These are phyloP conservation scores for Triticum dicoccoides DNA, from an alignment of 176 grass and related monocot species.

Conservation along the genomic window DNA sequence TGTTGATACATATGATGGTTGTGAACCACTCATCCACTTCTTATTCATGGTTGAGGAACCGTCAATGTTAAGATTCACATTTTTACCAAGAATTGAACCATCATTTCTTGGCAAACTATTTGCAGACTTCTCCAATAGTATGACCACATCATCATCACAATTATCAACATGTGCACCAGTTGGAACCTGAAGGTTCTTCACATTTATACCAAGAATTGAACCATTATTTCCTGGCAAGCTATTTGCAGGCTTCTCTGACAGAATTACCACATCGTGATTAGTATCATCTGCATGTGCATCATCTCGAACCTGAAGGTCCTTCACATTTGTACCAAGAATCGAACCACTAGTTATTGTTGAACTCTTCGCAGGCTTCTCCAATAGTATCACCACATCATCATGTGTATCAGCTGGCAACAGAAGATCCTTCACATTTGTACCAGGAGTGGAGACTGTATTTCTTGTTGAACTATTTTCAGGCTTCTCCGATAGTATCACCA, in stretches of 20 bases:
- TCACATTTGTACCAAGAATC: not conserved
- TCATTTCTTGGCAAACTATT: not conserved
- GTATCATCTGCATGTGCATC: constrained; percentile 13
- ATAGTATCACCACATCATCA: too few species aligned
- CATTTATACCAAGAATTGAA: constrained; percentile 17
- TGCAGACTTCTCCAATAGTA: constrained; percentile 22
- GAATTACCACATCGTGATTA: constrained; percentile 30
- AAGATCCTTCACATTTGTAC: too few species aligned
- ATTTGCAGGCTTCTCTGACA: constrained; percentile 14
- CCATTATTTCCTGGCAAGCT: not conserved
- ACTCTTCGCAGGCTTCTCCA: too few species aligned
- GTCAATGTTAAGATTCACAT: not conserved
- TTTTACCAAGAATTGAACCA: constrained; percentile 5
- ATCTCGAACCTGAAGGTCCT: constrained; percentile 45
- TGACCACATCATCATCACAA: constrained; percentile 30
- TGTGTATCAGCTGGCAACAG: too few species aligned
- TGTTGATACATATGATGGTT: not conserved
- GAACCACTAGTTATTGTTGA: too few species aligned
- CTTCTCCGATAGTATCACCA: constrained; percentile 25
- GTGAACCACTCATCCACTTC: constrained; percentile 29
- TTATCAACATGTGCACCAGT: constrained; percentile 38
- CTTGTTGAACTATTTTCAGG: not conserved
- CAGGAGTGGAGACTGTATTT: not conserved
- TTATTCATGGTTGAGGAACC: constrained; percentile 10
- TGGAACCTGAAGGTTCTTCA: constrained; percentile 40